phyloP scores from a whole-genome alignment of 140 eudicot species.

The Flaveria floridana region DNA sequence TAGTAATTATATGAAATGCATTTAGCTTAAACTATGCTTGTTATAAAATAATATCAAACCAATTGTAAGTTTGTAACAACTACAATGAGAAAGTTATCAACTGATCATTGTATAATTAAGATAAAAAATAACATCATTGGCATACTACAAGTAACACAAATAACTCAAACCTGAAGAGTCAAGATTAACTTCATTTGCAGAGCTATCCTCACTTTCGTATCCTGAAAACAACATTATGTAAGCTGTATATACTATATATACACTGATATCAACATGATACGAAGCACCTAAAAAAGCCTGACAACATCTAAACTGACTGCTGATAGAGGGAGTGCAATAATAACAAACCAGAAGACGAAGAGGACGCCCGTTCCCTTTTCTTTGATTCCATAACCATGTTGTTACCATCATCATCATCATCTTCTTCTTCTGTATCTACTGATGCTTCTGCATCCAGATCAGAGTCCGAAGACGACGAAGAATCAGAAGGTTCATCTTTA shows the following conservation, averaged over 20 bases:
- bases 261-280: background rate
- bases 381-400: conserved; percentile 38
- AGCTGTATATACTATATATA: background rate
- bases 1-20: background rate
- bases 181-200: conserved; percentile 73
- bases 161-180: conserved; percentile 66
- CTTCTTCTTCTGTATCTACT: conserved; percentile 42
- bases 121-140: background rate
- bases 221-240: conserved; percentile 48
- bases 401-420: conserved; percentile 34
- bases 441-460: conserved; percentile 60
- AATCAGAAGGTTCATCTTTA: conserved; percentile 66
- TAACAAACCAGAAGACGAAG: conserved; percentile 66
- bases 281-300: background rate
- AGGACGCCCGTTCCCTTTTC: conserved; percentile 34
- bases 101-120: background rate
- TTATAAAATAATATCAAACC: background rate
- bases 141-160: background rate
- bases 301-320: background rate
- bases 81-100: conserved; percentile 2
- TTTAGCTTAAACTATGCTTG: background rate
- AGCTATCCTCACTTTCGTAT: conserved; percentile 89
- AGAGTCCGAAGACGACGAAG: conserved; percentile 76
- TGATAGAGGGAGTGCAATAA: background rate
- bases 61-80: background rate